phyloP scores from a whole-genome alignment of 108 stramenopile species.

The Nitzschia sp. region DNA sequence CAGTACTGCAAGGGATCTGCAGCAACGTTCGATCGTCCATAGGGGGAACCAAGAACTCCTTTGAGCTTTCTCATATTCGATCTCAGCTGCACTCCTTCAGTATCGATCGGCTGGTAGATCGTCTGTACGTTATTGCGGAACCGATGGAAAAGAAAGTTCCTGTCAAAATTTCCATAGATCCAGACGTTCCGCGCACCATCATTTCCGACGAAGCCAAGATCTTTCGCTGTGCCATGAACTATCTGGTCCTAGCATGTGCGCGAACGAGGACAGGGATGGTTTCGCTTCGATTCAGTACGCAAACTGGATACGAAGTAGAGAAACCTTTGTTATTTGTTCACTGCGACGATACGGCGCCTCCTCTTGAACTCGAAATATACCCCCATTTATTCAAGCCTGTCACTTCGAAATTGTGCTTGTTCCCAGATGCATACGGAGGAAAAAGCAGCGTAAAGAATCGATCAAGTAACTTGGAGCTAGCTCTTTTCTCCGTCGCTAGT shows the following conservation, averaged over 20 bases:
- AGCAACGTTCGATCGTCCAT: conserved; percentile 36
- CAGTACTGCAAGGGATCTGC: conserved; percentile 63
- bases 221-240: conserved; percentile 69
- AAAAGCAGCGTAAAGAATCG: neutral
- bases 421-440: neutral
- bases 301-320: neutral
- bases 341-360: conserved; percentile 71
- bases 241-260: conserved; percentile 23
- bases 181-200: conserved; percentile 42
- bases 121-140: conserved; percentile 42
- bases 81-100: conserved; percentile 7
- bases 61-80: conserved; percentile 16
- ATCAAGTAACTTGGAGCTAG: conserved; percentile 37
- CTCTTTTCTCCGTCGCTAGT: conserved; percentile 63
- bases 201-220: conserved; percentile 62
- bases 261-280: conserved; percentile 27
- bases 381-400: conserved; percentile 55
- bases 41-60: conserved; percentile 42
- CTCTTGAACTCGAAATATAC: conserved; percentile 50
- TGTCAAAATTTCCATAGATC: conserved; percentile 45
- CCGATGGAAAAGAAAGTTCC: conserved; percentile 53
- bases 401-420: conserved; percentile 11
- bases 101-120: conserved; percentile 35
- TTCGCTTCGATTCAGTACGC: neutral
- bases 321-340: conserved; percentile 8